phyloP scores from a whole-genome alignment of 148 eudicot species.

The Simmondsia chinensis region DNA sequence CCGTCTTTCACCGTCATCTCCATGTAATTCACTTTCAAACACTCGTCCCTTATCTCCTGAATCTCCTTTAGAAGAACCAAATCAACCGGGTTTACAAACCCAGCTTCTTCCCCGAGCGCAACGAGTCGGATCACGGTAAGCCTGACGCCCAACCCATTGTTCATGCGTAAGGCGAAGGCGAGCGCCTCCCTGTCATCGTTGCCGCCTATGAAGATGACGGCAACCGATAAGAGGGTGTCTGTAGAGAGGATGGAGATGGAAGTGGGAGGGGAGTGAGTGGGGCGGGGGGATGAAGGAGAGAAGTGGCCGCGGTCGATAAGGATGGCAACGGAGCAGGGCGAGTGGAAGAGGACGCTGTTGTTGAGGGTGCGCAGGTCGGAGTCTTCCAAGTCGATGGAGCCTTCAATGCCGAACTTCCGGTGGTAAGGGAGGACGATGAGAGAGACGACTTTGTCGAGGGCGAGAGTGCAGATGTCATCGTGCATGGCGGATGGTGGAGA shows the following conservation, averaged over 20 bases:
- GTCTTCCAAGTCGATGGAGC: constrained; percentile 12
- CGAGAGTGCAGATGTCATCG: constrained; percentile 27
- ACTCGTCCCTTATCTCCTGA: neutral
- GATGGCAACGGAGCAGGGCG: constrained; percentile 31
- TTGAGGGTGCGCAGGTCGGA: constrained; percentile 16
- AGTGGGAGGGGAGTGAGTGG: neutral
- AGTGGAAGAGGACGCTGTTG: constrained; percentile 13
- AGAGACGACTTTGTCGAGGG: constrained; percentile 22
- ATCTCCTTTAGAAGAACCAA: constrained; percentile 1
- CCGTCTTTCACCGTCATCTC: constrained; percentile 26
- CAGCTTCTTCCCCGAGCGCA: neutral
- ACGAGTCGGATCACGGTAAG: constrained; percentile 14
- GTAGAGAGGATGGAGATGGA: neutral
- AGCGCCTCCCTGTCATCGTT: constrained; percentile 29
- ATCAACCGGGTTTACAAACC: constrained; percentile 8
- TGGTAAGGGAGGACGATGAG: constrained; percentile 30
- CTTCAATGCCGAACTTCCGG: constrained; percentile 25
- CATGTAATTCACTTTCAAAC: constrained; percentile 1
- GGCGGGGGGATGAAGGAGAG: neutral
- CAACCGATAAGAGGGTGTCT: neutral
- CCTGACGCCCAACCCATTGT: neutral
- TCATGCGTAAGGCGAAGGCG: constrained; percentile 21
- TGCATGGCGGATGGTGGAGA: constrained; percentile 28
- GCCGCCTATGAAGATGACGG: constrained; percentile 27
- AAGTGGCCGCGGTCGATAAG: constrained; percentile 22